Base-by-base conservation (phyloP, 2,329 filamentous ascomycete genomes). In the Botryosphaeria dothidea region DNA sequence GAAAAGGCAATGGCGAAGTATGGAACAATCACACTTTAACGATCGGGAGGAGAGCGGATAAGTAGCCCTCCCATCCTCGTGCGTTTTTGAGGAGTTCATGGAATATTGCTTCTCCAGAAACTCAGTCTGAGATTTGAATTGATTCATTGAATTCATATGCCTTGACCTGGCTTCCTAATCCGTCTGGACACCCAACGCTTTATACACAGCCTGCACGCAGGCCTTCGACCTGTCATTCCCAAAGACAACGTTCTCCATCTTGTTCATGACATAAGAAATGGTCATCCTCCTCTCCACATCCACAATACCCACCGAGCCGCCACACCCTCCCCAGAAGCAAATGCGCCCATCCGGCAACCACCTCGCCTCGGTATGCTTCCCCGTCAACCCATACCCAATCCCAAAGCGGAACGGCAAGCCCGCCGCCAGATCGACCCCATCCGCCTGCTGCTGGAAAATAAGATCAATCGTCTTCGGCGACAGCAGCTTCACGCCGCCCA, bases 401-500 rank as follows among this genome's bases (percentile, higher is more conserved):
- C 56, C 56, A n/a, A 46, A 21, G 25, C 56, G 56, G 9, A 60
- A 1, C 17, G 3, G n/a, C n/a, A 13, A 2, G 17, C 56, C 56
- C 0, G 21, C 2, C 2, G 29, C 56, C 8, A 60, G 27, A 21
- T 60, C 56, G 1, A 23, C n/a, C n/a, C 56, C 56, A 13, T 17
- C 23, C 2, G 13, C 9, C 38, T 60, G 56, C 56, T 60, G 25
- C 11, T 23, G 6, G 27, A 46, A 46, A 2, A 60, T 36, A 4
- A 34, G 25, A 6, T 60, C 41, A 25, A 60, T 31, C 9, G 56
- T 60, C 19, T 36, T 17, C 3, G 27, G 41, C 9, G 79, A 79
- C 3, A 85, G 68, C 43, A 81, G 70, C n/a, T 69, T 71, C 17
- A 70, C 69, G 1, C 77, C 76, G 54, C 76, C 73, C 3, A 77